phyloP scores from a whole-genome alignment of 2,329 filamentous ascomycete genomes.

The Didymosphaeria variabile region DNA sequence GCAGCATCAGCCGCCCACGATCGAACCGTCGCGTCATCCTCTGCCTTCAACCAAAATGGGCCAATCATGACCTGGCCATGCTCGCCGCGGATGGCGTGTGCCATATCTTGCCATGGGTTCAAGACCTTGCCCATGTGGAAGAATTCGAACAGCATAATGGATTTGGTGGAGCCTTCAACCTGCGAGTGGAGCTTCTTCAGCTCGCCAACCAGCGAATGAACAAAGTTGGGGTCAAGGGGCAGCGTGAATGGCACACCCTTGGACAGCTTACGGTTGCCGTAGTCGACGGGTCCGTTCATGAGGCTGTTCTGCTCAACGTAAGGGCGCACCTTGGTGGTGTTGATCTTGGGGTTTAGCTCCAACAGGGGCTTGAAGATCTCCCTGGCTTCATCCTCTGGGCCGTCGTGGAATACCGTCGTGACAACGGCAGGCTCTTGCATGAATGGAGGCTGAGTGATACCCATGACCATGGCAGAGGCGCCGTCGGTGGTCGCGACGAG shows the following conservation, averaged over 20 bases:
- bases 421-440: constrained; percentile 7
- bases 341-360: constrained; percentile 2
- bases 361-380: constrained; percentile 4
- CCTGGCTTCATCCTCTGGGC: neutral
- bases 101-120: constrained; percentile 9
- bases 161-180: constrained; percentile 11
- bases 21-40: constrained; percentile 5
- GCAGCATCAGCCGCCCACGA: constrained; percentile 1
- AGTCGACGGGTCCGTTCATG: constrained; percentile 7
- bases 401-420: constrained; percentile 1
- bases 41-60: constrained; percentile 10
- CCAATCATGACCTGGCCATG: constrained; percentile 12
- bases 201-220: constrained; percentile 3
- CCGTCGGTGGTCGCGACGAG: constrained; percentile 5
- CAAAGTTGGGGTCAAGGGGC: constrained; percentile 1
- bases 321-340: constrained; percentile 4
- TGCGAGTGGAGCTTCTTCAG: constrained; percentile 7
- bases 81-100: constrained; percentile 13
- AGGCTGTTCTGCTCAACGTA: constrained; percentile 9
- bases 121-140: constrained; percentile 15
- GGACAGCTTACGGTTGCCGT: constrained; percentile 9
- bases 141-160: constrained; percentile 17
- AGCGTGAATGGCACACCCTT: constrained; percentile 7
- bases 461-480: constrained; percentile 6
- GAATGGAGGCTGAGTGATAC: constrained; percentile 3